Percentiles rank a stretch among this genome's conserved stretches.
Evolutionary conservation across 1,284 basidiomycete genomes (phyloP).

Genomic region (Retiboletus flavoniger): DNA sequence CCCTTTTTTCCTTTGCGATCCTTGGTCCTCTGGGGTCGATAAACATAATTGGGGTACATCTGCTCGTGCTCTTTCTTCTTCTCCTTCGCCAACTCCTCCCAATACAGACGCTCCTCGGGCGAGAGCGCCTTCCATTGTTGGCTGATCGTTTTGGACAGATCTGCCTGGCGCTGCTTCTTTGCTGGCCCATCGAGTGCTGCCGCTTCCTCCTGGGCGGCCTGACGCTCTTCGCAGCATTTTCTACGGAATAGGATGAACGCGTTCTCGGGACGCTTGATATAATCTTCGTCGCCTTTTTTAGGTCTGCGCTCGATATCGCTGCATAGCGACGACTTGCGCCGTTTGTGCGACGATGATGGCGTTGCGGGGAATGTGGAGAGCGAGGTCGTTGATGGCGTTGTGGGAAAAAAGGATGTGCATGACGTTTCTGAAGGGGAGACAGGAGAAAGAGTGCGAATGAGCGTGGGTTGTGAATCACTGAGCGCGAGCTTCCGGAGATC

Average conservation of each 20-base stretch:
- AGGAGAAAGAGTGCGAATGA: slow-evolving; percentile 50
- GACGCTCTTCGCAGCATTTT: slow-evolving; percentile 69
- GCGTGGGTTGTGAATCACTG: slow-evolving; percentile 40
- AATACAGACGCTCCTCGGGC: slow-evolving; percentile 59
- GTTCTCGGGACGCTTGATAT: slow-evolving; percentile 78
- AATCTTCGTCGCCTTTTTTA: slow-evolving; percentile 75
- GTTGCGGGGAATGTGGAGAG: slow-evolving; percentile 34
- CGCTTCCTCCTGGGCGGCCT: slow-evolving; percentile 43
- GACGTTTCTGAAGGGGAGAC: slow-evolving; percentile 33
- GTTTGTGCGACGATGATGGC: slow-evolving; percentile 47
- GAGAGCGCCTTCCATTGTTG: slow-evolving; percentile 69
- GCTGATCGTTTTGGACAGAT: slow-evolving; percentile 74
- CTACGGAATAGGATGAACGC: slow-evolving; percentile 79
- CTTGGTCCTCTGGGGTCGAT: slow-evolving; percentile 67
- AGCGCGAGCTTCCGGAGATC: slow-evolving; percentile 56
- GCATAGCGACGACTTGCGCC: slow-evolving; percentile 58
- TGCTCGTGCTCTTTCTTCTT: slow-evolving; percentile 59
- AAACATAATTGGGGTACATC: slow-evolving; percentile 73
- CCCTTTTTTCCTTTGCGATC: slow-evolving; percentile 51
- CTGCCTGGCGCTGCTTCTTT: slow-evolving; percentile 56
- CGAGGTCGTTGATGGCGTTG: slow-evolving; percentile 34
- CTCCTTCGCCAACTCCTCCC: slow-evolving; percentile 60
- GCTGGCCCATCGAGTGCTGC: slow-evolving; percentile 37
- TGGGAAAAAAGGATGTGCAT: slow-evolving; percentile 40
- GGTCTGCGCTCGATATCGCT: slow-evolving; percentile 65